phyloP scores from a whole-genome alignment of 2,329 filamentous ascomycete genomes.

The Neonectria hederae region DNA sequence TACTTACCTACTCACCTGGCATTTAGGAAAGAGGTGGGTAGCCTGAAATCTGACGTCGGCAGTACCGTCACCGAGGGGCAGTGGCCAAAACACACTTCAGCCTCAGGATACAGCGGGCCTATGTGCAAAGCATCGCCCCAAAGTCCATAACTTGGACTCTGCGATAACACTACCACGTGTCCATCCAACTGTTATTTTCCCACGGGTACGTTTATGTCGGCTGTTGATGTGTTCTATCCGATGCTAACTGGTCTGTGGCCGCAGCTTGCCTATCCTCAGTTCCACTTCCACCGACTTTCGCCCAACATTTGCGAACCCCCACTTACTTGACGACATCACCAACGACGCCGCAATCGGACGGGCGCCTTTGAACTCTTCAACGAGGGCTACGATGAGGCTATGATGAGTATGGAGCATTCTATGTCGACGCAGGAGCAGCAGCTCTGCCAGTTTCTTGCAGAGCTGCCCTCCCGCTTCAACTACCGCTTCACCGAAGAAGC shows the following conservation, averaged over 20 bases:
- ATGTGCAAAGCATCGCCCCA: constrained; percentile 10
- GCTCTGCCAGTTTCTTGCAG: constrained; percentile 84
- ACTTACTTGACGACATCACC: constrained; percentile 38
- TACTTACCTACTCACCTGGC: not conserved
- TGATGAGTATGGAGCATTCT: constrained; percentile 58
- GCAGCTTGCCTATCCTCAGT: constrained; percentile 21
- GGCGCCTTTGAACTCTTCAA: constrained; percentile 17
- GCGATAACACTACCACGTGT: not conserved
- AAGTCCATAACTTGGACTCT: constrained; percentile 11
- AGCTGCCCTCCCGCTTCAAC: constrained; percentile 76
- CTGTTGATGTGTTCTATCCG: constrained; percentile 8
- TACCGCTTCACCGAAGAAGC: constrained; percentile 81
- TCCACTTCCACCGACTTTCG: constrained; percentile 37
- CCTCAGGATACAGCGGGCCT: constrained; percentile 36
- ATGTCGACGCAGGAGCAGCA: constrained; percentile 78
- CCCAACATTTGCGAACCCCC: constrained; percentile 34
- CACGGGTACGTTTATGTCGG: constrained; percentile 6
- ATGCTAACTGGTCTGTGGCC: constrained; percentile 30
- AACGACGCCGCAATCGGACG: constrained; percentile 28
- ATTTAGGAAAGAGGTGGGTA: not conserved
- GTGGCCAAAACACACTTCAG: constrained; percentile 29
- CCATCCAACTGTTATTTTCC: constrained; percentile 8
- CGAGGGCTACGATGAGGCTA: constrained; percentile 41
- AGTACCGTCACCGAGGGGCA: constrained; percentile 36
- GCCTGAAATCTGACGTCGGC: constrained; percentile 34